phyloP scores from a whole-genome alignment of 257 asterid species.

The Solanum ossicruentum region DNA sequence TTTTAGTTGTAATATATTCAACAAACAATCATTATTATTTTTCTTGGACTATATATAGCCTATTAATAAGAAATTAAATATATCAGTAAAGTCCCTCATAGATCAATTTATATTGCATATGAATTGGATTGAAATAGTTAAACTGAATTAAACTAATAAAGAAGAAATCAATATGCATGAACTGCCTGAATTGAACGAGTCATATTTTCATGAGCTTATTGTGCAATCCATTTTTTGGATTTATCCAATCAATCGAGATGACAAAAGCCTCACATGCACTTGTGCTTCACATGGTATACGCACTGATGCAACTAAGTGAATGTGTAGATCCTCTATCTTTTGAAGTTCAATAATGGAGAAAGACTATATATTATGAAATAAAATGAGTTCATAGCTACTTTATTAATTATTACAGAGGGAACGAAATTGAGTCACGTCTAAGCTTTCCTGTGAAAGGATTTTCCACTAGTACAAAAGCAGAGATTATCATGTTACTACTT shows the following conservation, averaged over 20 bases:
- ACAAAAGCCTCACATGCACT: not conserved
- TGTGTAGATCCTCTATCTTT: not conserved
- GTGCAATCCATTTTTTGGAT: not conserved
- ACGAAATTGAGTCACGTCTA: not conserved
- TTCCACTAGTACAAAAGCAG: not conserved
- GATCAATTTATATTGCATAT: no score
- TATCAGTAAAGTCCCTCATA: no score
- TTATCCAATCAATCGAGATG: not conserved
- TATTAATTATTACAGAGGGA: not conserved
- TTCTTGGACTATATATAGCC: not conserved
- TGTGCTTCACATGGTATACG: not conserved
- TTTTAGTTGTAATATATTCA: not conserved
- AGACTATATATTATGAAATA: not conserved
- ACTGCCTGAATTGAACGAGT: not conserved
- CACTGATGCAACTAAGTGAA: not conserved
- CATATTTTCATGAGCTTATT: not conserved
- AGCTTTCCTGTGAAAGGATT: not conserved
- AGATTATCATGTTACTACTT: not conserved
- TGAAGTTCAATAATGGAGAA: not conserved
- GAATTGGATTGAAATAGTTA: not conserved
- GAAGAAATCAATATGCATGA: not conserved
- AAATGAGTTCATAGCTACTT: not conserved
- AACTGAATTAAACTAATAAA: not conserved
- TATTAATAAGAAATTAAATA: no score
- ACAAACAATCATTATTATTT: not conserved